Conservation (phyloP, 345 rosid species). For the Brassica carinata region DNA sequence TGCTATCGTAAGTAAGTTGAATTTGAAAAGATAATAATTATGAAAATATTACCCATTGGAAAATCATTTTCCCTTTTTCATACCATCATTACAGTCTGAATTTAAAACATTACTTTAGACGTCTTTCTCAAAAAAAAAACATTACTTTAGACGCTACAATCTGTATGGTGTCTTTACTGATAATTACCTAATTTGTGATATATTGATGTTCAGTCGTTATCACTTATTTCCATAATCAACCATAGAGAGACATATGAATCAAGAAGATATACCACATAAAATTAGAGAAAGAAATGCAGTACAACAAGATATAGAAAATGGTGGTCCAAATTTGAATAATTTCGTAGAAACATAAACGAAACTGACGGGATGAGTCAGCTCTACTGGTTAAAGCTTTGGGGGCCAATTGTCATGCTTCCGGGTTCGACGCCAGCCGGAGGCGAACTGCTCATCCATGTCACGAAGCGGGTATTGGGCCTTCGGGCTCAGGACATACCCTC, state of each 20-base stretch:
- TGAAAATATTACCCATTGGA: background rate
- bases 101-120: constrained; percentile 8
- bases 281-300: constrained; percentile 10
- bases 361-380: too few species aligned
- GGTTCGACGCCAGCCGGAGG: too few species aligned
- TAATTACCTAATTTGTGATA: background rate
- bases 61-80: background rate
- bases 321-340: constrained; percentile 40
- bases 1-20: constrained; percentile 8
- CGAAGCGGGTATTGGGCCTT: too few species aligned
- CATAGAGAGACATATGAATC: constrained; percentile 15
- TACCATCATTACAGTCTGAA: constrained; percentile 23
- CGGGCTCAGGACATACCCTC: too few species aligned
- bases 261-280: constrained; percentile 14
- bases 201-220: constrained; percentile 22
- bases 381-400: too few species aligned
- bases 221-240: constrained; percentile 27
- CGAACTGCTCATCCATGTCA: too few species aligned
- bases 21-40: constrained; percentile 11
- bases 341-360: background rate
- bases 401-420: too few species aligned
- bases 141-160: constrained; percentile 18
- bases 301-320: constrained; percentile 24
- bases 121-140: background rate
- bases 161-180: constrained; percentile 1